Evolutionary conservation across 371 early-diverging fungal genomes (phyloP).

Genomic region (Mucor sp.): DNA sequence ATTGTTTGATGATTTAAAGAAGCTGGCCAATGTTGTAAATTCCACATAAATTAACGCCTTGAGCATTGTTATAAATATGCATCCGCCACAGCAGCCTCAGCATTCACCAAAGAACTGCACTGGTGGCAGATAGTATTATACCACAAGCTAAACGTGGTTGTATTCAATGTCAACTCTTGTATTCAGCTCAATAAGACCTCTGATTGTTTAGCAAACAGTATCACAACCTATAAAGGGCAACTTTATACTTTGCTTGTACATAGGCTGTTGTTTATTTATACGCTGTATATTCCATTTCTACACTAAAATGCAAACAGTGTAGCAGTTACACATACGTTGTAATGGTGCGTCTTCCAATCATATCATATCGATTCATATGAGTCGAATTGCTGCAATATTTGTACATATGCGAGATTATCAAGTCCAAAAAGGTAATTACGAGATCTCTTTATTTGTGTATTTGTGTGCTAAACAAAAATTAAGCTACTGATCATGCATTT

Average conservation of each 20-base stretch:
- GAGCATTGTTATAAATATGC: not conserved
- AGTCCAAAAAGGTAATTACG: slow-evolving; percentile 6
- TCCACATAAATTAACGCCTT: no score
- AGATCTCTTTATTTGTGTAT: not conserved
- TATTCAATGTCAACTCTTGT: not conserved
- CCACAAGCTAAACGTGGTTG: not conserved
- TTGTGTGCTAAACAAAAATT: not conserved
- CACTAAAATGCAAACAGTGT: not conserved
- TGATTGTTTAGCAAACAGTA: not conserved
- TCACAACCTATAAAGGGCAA: not conserved
- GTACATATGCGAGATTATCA: slow-evolving; percentile 5
- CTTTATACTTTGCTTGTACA: not conserved
- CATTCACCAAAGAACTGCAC: not conserved
- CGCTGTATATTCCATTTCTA: not conserved
- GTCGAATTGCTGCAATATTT: not conserved
- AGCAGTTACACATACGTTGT: not conserved
- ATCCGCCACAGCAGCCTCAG: not conserved
- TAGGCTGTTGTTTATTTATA: not conserved
- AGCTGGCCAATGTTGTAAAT: no score
- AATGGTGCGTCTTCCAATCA: slow-evolving; percentile 1
- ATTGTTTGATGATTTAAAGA: not conserved
- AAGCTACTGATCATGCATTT: slow-evolving; percentile 2
- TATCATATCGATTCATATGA: not conserved
- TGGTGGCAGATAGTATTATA: not conserved
- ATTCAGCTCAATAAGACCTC: not conserved